Conservation (phyloP, 2,329 filamentous ascomycete species). For the Calonectria pseudoturangicola region DNA sequence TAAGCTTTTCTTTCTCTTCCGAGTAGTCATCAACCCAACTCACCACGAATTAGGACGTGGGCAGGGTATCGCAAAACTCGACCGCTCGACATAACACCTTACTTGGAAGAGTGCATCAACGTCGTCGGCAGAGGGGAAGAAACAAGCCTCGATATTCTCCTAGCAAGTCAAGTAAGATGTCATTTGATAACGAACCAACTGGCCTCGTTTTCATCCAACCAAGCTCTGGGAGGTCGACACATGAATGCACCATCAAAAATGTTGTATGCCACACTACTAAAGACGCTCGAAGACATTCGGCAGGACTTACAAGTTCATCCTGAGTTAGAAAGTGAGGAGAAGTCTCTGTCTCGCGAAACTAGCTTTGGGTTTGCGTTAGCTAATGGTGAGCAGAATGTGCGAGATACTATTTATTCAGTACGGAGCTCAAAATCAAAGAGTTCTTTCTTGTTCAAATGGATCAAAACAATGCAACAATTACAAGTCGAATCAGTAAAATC, state of each 20-base stretch:
- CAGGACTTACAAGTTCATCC: constrained; percentile 9
- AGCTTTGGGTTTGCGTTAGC: not conserved
- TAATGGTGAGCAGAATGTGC: not conserved
- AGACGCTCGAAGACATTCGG: constrained; percentile 29
- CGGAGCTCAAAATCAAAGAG: constrained; percentile 43
- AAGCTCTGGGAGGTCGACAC: not conserved
- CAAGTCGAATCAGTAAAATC: constrained; percentile 27
- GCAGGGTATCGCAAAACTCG: constrained; percentile 57
- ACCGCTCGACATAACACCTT: constrained; percentile 70
- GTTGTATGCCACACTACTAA: constrained; percentile 29
- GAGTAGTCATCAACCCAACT: not conserved
- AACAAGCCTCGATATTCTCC: constrained; percentile 31
- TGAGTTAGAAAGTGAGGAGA: constrained; percentile 22
- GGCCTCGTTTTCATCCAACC: not conserved
- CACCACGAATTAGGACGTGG: constrained; percentile 50
- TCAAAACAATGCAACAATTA: not conserved
- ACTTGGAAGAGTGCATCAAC: constrained; percentile 73
- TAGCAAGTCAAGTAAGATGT: constrained; percentile 40
- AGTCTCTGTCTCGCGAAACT: no score
- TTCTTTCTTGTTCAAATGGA: constrained; percentile 19
- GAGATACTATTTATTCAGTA: constrained; percentile 26
- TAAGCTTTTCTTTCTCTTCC: constrained; percentile 35
- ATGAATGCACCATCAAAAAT: not conserved
- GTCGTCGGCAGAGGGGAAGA: constrained; percentile 57
- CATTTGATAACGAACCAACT: constrained; percentile 42